Conservation (phyloP, 768 basidiomycete species). For the Suillus subalutaceus region DNA sequence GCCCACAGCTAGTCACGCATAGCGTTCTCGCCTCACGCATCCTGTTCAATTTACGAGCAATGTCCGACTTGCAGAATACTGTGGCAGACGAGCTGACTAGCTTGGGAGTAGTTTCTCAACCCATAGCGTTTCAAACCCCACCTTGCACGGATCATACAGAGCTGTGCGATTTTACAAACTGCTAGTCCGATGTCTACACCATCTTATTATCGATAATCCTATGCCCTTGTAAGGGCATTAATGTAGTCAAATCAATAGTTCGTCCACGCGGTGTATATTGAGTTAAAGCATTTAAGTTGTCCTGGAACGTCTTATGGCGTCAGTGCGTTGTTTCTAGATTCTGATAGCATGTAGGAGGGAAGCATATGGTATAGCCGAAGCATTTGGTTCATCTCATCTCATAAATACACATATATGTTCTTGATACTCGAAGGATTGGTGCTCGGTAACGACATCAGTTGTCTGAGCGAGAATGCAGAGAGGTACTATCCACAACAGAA, state of each 20-base stretch:
- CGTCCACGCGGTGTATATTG: neutral
- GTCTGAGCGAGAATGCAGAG: neutral
- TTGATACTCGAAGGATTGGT: neutral
- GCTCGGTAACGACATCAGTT: neutral
- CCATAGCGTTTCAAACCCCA: neutral
- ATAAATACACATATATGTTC: neutral
- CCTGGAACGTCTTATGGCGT: neutral
- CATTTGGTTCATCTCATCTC: neutral
- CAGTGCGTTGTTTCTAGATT: neutral
- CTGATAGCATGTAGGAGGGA: neutral
- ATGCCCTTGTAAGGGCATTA: neutral
- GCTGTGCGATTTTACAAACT: neutral
- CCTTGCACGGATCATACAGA: neutral
- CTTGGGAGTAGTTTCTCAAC: neutral
- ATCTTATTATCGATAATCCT: neutral
- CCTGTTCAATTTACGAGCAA: constrained; percentile 4
- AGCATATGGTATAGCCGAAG: neutral
- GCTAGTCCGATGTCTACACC: neutral
- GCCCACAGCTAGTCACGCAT: neutral
- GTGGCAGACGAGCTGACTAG: neutral
- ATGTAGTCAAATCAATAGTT: neutral
- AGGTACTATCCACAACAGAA: neutral
- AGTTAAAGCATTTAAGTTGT: neutral
- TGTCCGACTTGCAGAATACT: neutral
- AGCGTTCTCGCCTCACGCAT: constrained; percentile 4